These are phyloP conservation scores for Marchantia paleacea DNA, from an alignment of 225 moss, liverwort and hornwort genomes.

Conservation along the genomic window DNA sequence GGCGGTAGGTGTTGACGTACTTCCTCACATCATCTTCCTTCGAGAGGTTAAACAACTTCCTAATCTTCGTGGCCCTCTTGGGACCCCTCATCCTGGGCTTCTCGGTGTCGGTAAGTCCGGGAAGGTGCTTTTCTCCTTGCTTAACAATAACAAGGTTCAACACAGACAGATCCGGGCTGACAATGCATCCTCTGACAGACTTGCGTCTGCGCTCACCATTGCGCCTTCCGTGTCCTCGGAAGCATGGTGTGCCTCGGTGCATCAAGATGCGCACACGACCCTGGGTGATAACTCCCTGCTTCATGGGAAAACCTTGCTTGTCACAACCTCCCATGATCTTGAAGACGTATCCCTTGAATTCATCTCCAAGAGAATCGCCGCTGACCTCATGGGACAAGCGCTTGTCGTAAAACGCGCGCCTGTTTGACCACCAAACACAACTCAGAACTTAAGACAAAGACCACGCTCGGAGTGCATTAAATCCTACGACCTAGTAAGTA, in stretches of 20 bases:
- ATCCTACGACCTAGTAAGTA: too few relatives aligned
- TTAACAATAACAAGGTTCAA: conserved; percentile 88
- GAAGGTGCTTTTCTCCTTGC: conserved; percentile 82
- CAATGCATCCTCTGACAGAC: conserved; percentile 90
- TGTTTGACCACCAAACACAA: conserved; percentile 19
- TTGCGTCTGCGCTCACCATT: conserved; percentile 92
- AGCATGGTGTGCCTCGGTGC: conserved; percentile 87
- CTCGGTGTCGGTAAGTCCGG: conserved; percentile 81
- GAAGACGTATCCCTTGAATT: conserved; percentile 92
- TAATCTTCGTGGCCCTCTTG: conserved; percentile 86
- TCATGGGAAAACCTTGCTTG: conserved; percentile 98
- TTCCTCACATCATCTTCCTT: conserved; percentile 96
- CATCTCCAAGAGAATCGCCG: conserved; percentile 71
- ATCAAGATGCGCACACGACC: conserved; percentile 78
- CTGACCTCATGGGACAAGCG: conserved; percentile 92
- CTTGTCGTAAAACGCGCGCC: conserved; percentile 85
- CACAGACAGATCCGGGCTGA: conserved; percentile 85
- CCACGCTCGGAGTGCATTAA: background rate
- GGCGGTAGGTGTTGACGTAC: conserved; percentile 88
- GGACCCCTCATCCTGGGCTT: conserved; percentile 94
- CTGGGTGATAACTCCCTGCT: conserved; percentile 83
- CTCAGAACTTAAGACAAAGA: background rate
- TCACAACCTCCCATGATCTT: conserved; percentile 98
- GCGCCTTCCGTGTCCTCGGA: conserved; percentile 79
- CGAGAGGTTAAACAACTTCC: conserved; percentile 82